These are phyloP conservation scores for Paramecium biaurelia DNA, from an alignment of 73 alveolate genomes.

Conservation along the genomic window DNA sequence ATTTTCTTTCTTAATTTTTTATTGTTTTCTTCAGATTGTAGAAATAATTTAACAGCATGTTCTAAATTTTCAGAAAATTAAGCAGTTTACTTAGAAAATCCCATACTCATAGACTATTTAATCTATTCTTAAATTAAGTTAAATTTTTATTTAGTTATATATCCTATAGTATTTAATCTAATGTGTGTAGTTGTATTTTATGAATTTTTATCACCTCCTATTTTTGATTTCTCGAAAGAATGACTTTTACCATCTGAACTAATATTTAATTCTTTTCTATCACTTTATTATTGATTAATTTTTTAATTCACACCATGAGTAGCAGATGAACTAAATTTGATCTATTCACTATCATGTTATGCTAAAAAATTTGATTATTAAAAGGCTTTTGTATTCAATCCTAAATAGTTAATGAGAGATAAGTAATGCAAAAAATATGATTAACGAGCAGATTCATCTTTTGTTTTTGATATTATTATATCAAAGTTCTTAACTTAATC, in stretches of 20 bases:
- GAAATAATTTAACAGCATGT: conserved; percentile 19
- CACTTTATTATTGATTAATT: background rate
- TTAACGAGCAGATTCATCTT: background rate
- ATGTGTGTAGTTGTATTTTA: background rate
- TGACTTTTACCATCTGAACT: background rate
- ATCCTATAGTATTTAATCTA: background rate
- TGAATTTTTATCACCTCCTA: background rate
- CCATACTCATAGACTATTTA: background rate
- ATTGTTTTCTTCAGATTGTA: background rate
- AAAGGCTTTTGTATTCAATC: background rate
- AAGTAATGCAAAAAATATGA: background rate
- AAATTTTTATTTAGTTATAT: background rate
- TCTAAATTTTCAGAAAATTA: background rate
- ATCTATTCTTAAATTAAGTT: background rate
- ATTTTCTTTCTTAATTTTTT: background rate
- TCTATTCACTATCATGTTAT: background rate
- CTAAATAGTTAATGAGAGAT: background rate
- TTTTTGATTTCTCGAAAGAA: background rate
- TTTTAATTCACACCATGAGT: background rate
- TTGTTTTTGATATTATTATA: background rate
- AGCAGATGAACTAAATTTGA: background rate
- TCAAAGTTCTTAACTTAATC: background rate
- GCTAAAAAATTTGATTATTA: conserved; percentile 2
- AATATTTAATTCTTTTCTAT: background rate
- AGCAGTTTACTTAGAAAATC: background rate